phyloP scores from a whole-genome alignment of 1,284 basidiomycete species.

The Sporisorium reilianum region DNA sequence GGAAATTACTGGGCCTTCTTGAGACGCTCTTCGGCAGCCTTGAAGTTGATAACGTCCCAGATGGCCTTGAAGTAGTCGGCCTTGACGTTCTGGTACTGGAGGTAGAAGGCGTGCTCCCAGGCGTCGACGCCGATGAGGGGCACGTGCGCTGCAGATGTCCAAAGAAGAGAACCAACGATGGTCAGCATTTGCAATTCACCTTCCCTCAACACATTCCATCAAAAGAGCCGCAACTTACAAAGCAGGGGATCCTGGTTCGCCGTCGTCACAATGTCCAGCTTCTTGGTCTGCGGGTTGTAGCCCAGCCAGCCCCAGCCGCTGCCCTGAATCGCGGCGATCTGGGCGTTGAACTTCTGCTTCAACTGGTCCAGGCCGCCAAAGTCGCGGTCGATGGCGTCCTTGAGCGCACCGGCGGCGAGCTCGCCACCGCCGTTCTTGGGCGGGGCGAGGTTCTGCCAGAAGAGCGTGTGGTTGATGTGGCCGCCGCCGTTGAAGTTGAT shows the following conservation, averaged over 20 bases:
- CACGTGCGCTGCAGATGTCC: conserved; percentile 46
- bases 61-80: conserved; percentile 69
- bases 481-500: conserved; percentile 69
- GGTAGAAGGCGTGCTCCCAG: conserved; percentile 69
- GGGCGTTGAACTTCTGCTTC: conserved; percentile 62
- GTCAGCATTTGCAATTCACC: neutral
- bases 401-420: conserved; percentile 57
- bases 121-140: conserved; percentile 68
- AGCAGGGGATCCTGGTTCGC: conserved; percentile 68
- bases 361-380: conserved; percentile 65
- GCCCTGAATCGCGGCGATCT: conserved; percentile 66
- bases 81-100: conserved; percentile 69
- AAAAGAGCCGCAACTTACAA: conserved; percentile 24
- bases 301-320: conserved; percentile 68
- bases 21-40: conserved; percentile 67
- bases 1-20: conserved; percentile 55
- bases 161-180: neutral
- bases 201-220: neutral
- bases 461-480: conserved; percentile 69
- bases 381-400: conserved; percentile 66
- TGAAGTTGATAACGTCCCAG: conserved; percentile 69
- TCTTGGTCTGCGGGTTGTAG: conserved; percentile 54
- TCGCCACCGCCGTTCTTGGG: conserved; percentile 63
- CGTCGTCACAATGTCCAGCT: conserved; percentile 65
- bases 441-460: conserved; percentile 68